Conservation (phyloP, 495 filamentous ascomycete genomes). For the Penicillium cinerascens region DNA sequence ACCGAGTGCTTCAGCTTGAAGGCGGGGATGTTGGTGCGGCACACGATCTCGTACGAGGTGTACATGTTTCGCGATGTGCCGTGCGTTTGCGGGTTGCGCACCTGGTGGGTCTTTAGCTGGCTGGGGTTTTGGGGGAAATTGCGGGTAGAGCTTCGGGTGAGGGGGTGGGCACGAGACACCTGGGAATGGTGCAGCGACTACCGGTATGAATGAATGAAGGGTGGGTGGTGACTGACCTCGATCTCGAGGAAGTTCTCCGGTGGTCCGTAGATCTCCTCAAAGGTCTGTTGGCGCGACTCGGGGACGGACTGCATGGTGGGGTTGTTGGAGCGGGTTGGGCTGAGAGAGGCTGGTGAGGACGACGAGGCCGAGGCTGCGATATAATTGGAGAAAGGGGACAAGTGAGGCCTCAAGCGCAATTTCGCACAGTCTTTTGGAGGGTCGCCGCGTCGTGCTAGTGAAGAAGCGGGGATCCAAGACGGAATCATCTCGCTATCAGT, state of each 20-base stretch:
- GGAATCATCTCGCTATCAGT: conserved; percentile 11
- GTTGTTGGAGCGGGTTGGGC: conserved; percentile 1
- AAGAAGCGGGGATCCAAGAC: conserved; percentile 4
- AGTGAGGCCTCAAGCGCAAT: not conserved
- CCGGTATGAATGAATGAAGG: not conserved
- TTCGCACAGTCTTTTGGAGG: not conserved
- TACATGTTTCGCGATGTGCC: conserved; percentile 95
- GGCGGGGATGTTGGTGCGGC: conserved; percentile 96
- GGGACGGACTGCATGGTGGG: conserved; percentile 72
- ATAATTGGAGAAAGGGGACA: not conserved
- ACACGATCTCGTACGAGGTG: conserved; percentile 96
- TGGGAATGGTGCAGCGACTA: not conserved
- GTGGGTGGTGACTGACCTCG: conserved; percentile 57
- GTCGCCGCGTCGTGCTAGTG: conserved; percentile 5
- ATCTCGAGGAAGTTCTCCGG: conserved; percentile 99
- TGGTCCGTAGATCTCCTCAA: conserved; percentile 98
- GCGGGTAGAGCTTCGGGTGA: conserved; percentile 1
- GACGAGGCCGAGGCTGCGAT: not conserved
- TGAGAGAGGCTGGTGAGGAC: not conserved
- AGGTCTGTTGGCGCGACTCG: conserved; percentile 84
- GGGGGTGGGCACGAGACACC: conserved; percentile 12
- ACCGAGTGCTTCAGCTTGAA: conserved; percentile 87
- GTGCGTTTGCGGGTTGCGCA: conserved; percentile 92
- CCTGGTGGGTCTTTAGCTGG: conserved; percentile 46
- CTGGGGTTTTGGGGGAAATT: not conserved